Evolutionary conservation across 805 yeast genomes (phyloP), one percentile per base, ranked within the genome.

Genomic region (Komagataella ulmi): DNA sequence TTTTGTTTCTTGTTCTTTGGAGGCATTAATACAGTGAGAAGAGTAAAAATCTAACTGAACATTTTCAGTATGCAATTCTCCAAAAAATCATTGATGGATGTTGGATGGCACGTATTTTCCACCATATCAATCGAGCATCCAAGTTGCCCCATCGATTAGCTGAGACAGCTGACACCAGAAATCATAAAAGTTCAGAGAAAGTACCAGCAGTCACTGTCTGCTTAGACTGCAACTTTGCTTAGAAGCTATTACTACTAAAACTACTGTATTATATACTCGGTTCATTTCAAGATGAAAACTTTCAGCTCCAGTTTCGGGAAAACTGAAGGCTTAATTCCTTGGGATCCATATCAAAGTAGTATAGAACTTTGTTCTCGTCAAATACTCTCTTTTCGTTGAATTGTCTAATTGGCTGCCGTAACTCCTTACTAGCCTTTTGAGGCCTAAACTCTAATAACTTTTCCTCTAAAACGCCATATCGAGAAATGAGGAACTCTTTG

Each of bases 1-100:
- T 75, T 74, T 57, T 73, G 77, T 57, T 74, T 75, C 63, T 74
- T 77, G 51, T 58, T 59, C 57, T 74, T 75, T 36, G 79, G 77
- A 12, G 78, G 71, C 77, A 71, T 73, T 10, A 30, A 30, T 8
- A 30, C 14, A 8, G 40, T 30, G 14, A 30, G 40, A 10, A 30
- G 40, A 10, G 14, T 10, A 30, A 30, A 30, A 30, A 10, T 10
- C n/a, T 30, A 8, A 30, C 12, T 14, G n/a, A 30, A 30, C 40
- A 30, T 14, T 30, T 30, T 30, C 40, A 30, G 40, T 6, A 30
- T 10, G 14, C 14, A 30, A 30, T 14, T 30, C 40, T 30, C 40
- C 12, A 10, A 30, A 30, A 30, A 30, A 30, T 21, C 23, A 30
- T 7, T 10, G 14, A 30, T 10, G 14, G 40, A 30, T 30, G 40